Evolutionary conservation across 2,329 filamentous ascomycete species (phyloP), one percentile per base, ranked within the genome.

Genomic region (Alternaria tenuissima): DNA sequence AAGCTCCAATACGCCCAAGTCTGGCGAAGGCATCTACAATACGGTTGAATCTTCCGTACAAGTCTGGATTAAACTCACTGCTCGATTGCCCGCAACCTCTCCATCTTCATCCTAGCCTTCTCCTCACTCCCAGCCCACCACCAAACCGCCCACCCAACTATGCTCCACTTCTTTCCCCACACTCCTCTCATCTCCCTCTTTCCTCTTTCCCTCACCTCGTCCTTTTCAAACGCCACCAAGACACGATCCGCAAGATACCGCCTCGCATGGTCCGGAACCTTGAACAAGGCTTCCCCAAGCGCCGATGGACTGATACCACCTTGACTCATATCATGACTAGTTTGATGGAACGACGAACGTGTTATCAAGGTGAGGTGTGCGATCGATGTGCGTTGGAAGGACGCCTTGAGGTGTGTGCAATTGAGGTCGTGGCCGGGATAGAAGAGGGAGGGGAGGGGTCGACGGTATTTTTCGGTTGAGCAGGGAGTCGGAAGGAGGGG

Each of bases 51-150:
- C 14, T 16, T 36, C 5, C 12, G 12, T 16, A 36, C 12, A 36
- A 12, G 3, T 16, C 12, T 36, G 3, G 32, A 36, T 16, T 5
- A 36, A 14, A 14, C 6, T 16, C 32, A 16, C 6, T 30, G 28
- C 32, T 36, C 14, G 12, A 6, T 36, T 11, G 12, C 24, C 43
- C 60, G 65, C 68, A 69, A 68, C 47, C 69, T 68, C 52, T 67
- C 60, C 56, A 72, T 65, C 54, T 66, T 68, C 20, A 59, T 61
- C 24, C 62, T 63, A 16, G 67, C 69, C 49, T 73, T 70, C 7
- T 69, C 68, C 28, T 69, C 69, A 30, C 65, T 64, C 7, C 64
- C 63, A 9, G 68, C 70, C 71, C 69, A 74, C 69, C 68, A 72
- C 71, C 64, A 74, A 12, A 73, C 52, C 43, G 32, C 54, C 71